These are phyloP conservation scores for Aspergillus clavatus DNA, from an alignment of 2,329 filamentous ascomycete genomes.

Conservation along the genomic window DNA sequence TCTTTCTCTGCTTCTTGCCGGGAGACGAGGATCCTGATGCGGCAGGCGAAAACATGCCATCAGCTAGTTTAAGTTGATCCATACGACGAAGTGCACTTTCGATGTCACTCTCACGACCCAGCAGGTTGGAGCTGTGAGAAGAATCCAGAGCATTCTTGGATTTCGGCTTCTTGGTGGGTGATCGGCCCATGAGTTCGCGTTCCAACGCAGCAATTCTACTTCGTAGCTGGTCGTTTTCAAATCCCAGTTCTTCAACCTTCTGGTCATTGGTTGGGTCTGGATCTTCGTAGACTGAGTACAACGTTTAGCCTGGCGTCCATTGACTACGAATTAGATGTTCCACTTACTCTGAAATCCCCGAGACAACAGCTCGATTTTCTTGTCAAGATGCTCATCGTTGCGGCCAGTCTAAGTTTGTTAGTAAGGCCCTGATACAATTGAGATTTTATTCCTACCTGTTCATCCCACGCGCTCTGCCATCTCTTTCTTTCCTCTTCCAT, in stretches of 20 bases:
- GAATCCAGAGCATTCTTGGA: slow-evolving; percentile 27
- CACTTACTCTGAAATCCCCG: slow-evolving; percentile 47
- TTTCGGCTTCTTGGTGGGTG: slow-evolving; percentile 54
- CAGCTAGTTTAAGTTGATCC: slow-evolving; percentile 36
- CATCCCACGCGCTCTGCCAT: slow-evolving; percentile 75
- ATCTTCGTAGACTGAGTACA: slow-evolving; percentile 42
- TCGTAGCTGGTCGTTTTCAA: slow-evolving; percentile 66
- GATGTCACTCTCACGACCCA: slow-evolving; percentile 37
- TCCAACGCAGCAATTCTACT: slow-evolving; percentile 61
- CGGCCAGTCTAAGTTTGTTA: slow-evolving; percentile 52
- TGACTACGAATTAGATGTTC: neutral
- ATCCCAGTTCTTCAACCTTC: slow-evolving; percentile 59
- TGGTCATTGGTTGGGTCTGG: slow-evolving; percentile 51
- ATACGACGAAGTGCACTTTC: slow-evolving; percentile 37
- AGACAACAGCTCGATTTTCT: slow-evolving; percentile 72
- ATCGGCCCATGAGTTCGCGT: slow-evolving; percentile 60
- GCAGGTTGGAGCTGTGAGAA: slow-evolving; percentile 25
- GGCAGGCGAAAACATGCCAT: slow-evolving; percentile 27
- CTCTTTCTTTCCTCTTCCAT: slow-evolving; percentile 69
- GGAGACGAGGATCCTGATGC: slow-evolving; percentile 23
- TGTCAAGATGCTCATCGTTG: slow-evolving; percentile 79
- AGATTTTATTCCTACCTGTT: slow-evolving; percentile 51
- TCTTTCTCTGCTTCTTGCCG: slow-evolving; percentile 40
- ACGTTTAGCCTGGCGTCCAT: slow-evolving; percentile 14
- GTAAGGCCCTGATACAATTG: neutral